A percentile compares a stretch with the other conserved stretches of the same genome.
phyloP scores from a whole-genome alignment of 129 eudicot genomes.

The Ambrosia artemisiifolia region DNA sequence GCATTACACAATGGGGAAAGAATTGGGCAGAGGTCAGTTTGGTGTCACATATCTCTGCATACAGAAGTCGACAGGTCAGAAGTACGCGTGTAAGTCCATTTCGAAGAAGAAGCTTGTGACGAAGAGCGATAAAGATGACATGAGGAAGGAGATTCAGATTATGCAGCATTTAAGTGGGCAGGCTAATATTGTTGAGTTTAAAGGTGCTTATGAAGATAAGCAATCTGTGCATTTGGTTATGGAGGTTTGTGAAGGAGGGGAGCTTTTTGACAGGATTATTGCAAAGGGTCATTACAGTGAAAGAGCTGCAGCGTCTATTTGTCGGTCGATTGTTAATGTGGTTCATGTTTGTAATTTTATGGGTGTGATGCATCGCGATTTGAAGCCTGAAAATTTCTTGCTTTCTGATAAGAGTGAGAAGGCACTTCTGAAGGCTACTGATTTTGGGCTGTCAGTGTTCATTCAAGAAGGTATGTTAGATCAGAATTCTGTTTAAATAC shows the following conservation, averaged over 20 bases:
- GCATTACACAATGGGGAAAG: conserved; percentile 68
- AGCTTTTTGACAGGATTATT: conserved; percentile 82
- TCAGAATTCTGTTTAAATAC: neutral
- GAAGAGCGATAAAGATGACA: conserved; percentile 74
- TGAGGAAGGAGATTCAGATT: conserved; percentile 78
- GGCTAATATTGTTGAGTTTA: conserved; percentile 80
- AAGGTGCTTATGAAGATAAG: conserved; percentile 89
- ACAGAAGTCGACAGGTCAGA: conserved; percentile 41
- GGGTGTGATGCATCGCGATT: conserved; percentile 94
- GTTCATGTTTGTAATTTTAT: conserved; percentile 86
- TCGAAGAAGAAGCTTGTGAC: conserved; percentile 81
- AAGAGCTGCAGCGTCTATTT: conserved; percentile 75
- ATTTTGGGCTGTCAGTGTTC: conserved; percentile 80
- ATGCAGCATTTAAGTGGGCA: conserved; percentile 99
- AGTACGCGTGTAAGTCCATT: conserved; percentile 82
- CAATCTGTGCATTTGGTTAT: conserved; percentile 76
- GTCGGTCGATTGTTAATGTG: conserved; percentile 80
- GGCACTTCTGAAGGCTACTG: conserved; percentile 75
- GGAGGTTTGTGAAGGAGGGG: conserved; percentile 96
- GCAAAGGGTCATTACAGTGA: conserved; percentile 90
- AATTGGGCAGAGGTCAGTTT: conserved; percentile 90
- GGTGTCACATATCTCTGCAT: conserved; percentile 82
- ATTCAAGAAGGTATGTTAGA: conserved; percentile 70
- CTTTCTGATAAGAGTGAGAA: conserved; percentile 60
- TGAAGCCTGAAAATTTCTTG: conserved; percentile 93